Conservation (phyloP, 352 stramenopile species). For the Phytophthora ohioensis region DNA sequence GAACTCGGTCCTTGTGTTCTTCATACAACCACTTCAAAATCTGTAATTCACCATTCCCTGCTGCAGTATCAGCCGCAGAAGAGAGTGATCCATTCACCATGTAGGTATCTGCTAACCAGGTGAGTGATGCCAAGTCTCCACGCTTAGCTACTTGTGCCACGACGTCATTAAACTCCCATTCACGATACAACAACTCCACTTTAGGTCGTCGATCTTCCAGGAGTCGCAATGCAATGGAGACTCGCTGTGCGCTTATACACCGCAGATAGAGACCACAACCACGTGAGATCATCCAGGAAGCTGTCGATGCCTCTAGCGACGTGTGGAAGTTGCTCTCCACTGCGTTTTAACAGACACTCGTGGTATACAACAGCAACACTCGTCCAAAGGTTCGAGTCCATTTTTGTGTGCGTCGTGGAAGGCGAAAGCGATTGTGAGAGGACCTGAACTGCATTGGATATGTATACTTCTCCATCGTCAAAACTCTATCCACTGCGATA, state of each 20-base stretch:
- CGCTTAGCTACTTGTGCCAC: slow-evolving; percentile 2
- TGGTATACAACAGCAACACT: slow-evolving; percentile 29
- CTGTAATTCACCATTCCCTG: slow-evolving; percentile 19
- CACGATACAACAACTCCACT: slow-evolving; percentile 16
- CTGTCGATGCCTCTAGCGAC: slow-evolving; percentile 18
- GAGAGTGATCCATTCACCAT: slow-evolving; percentile 14
- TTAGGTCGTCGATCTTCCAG: slow-evolving; percentile 6
- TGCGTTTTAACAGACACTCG: slow-evolving; percentile 23
- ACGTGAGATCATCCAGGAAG: slow-evolving; percentile 19
- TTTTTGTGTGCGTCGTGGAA: slow-evolving; percentile 9
- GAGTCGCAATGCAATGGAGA: slow-evolving; percentile 36
- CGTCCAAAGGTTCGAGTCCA: slow-evolving; percentile 23
- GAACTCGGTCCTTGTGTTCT: slow-evolving; percentile 15
- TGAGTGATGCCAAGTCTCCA: slow-evolving; percentile 22
- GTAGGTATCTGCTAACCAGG: slow-evolving; percentile 24
- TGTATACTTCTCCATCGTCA: slow-evolving; percentile 3
- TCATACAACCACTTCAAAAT: slow-evolving; percentile 27
- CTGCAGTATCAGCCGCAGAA: slow-evolving; percentile 22
- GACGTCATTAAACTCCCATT: slow-evolving; percentile 32
- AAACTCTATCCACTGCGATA: slow-evolving; percentile 17
- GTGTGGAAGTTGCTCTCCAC: slow-evolving; percentile 29
- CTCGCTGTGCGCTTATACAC: slow-evolving; percentile 27
- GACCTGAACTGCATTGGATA: slow-evolving; percentile 10
- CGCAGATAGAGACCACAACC: slow-evolving; percentile 9
- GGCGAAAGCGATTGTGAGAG: slow-evolving; percentile 29